A percentile compares a stretch with the other conserved stretches of the same genome.
phyloP scores from a whole-genome alignment of 805 yeast species.

The Wickerhamomyces canadensis region DNA sequence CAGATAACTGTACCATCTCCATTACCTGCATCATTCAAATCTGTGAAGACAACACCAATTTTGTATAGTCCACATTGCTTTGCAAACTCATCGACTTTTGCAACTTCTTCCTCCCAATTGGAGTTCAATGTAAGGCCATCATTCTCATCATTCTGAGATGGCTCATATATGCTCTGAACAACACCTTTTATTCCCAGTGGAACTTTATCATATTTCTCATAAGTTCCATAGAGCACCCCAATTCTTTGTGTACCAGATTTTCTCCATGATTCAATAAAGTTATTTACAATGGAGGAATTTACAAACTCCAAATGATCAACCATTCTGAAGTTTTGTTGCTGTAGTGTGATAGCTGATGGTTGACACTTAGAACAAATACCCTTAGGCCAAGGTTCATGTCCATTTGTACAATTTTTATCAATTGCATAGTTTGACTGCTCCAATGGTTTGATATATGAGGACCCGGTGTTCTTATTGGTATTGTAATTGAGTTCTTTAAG shows the following conservation, averaged over 20 bases:
- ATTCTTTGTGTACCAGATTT: conserved; percentile 79
- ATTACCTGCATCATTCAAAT: conserved; percentile 78
- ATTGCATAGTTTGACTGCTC: conserved; percentile 67
- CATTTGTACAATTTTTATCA: conserved; percentile 58
- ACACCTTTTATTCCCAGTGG: conserved; percentile 94
- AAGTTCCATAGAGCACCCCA: conserved; percentile 80
- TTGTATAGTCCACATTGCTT: conserved; percentile 53
- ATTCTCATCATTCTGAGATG: conserved; percentile 78
- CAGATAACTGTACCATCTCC: conserved; percentile 88
- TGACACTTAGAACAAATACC: conserved; percentile 97
- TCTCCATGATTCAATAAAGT: conserved; percentile 91
- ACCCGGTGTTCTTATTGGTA: conserved; percentile 47
- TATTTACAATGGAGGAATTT: conserved; percentile 64
- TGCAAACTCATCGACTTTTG: conserved; percentile 49
- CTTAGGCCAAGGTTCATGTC: conserved; percentile 90
- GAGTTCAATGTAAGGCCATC: conserved; percentile 74
- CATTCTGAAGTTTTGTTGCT: conserved; percentile 87
- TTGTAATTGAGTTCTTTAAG: conserved; percentile 64
- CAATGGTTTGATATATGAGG: conserved; percentile 78
- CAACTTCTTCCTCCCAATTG: conserved; percentile 44
- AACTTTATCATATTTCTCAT: conserved; percentile 70
- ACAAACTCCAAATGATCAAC: conserved; percentile 96
- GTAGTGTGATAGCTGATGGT: conserved; percentile 90
- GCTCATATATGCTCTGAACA: conserved; percentile 91
- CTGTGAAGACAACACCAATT: conserved; percentile 86